Base-by-base conservation (phyloP, 805 yeast species). In the Candida germanica region DNA sequence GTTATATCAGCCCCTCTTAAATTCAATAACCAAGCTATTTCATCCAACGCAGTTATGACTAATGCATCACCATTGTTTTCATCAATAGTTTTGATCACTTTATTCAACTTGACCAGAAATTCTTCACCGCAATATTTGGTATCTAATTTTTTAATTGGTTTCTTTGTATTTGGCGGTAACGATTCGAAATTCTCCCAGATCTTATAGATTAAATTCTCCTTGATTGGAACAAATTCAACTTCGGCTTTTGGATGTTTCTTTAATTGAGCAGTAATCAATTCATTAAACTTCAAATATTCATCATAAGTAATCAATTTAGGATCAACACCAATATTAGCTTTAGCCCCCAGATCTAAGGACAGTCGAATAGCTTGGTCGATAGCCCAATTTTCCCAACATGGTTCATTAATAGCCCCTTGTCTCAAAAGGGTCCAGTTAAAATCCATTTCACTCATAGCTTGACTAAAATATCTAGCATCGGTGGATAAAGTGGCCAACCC, bases 101-200 rank as follows among this genome's bases (percentile, higher is more conserved):
- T 71, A 1, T 50, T 51, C 26, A 86, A 59, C 56, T 93, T 93
- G 2, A 73, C 66, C 26, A 60, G 51, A 25, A 77, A 73, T 2
- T 72, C 53, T 56, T 78, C 83, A 30, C 98, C 98, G 5, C 85
- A 64, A 54, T 56, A 82, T 43, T 77, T 64, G 3, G 59, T 50
- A 33, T 69, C 75, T 36, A 87, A 70, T 17, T 67, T 55, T 22
- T 69, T 56, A 31, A 89, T 66, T 29, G 69, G 71, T 11, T 66
- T 53, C 16, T 77, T 69, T 38, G 86, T 66, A 8, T 49, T 19
- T 4, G 48, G 52, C 16, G 97, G 96, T 6, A 66, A 49, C 15
- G 70, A 69, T 61, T 87, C 91, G 49, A 79, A 79, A 8, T 65
- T 49, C 5, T 64, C 62, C 96, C 96, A 88, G 13, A 88, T 80